A percentile compares a stretch with the other conserved stretches of the same genome.
phyloP scores from a whole-genome alignment of 805 yeast species.

The Nakazawaea sp. region DNA sequence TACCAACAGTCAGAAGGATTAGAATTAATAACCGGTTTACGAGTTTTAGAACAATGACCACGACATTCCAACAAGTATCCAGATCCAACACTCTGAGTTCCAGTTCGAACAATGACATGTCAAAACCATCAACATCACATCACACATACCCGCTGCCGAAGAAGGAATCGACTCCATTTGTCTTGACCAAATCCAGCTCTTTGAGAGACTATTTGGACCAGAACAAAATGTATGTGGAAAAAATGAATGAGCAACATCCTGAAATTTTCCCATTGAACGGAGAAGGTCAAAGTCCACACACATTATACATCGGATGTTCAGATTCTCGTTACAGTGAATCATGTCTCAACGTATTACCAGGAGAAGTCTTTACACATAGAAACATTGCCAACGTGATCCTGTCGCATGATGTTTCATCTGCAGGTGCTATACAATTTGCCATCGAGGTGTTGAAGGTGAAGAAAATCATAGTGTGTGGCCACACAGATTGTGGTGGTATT shows the following conservation, averaged over 20 bases:
- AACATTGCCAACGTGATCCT: conserved; percentile 79
- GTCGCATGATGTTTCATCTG: conserved; percentile 63
- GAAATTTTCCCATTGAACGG: conserved; percentile 58
- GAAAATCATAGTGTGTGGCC: conserved; percentile 86
- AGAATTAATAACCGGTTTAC: too few relatives aligned
- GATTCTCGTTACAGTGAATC: conserved; percentile 89
- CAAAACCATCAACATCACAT: conserved; percentile 2
- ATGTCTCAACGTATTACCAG: conserved; percentile 71
- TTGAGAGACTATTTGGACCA: conserved; percentile 41
- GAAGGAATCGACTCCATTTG: conserved; percentile 24
- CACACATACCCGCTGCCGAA: background rate
- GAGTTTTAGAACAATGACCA: too few relatives aligned
- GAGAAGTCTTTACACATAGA: conserved; percentile 85
- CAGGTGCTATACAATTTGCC: conserved; percentile 82
- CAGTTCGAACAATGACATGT: too few relatives aligned
- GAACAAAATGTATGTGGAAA: conserved; percentile 39
- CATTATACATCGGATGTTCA: conserved; percentile 90
- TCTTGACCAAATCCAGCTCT: conserved; percentile 39
- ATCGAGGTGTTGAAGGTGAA: conserved; percentile 75
- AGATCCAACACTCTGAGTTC: too few relatives aligned
- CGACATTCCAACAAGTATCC: too few relatives aligned
- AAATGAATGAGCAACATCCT: conserved; percentile 43
- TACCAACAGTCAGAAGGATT: too few relatives aligned
- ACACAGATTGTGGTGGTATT: conserved; percentile 92
- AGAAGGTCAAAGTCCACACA: conserved; percentile 86